These are phyloP conservation scores for Draba incana DNA, from an alignment of 345 rosid genomes.

Conservation along the genomic window DNA sequence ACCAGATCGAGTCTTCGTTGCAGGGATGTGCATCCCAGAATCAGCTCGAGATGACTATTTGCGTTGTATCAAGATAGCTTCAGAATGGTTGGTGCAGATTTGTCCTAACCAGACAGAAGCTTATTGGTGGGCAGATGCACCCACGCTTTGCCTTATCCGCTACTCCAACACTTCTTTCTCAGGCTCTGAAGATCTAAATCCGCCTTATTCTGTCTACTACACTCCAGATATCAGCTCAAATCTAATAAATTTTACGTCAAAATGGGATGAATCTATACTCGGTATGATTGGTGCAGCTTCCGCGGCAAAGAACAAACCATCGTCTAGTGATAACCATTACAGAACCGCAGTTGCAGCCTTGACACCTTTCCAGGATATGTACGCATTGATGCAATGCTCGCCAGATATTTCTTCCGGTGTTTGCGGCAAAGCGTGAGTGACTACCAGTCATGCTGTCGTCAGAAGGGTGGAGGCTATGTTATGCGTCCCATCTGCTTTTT, in stretches of 20 bases:
- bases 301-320: background rate
- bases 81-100: background rate
- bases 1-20: conserved; percentile 29
- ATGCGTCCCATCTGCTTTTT: conserved; percentile 16
- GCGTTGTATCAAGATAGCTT: conserved; percentile 24
- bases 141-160: conserved; percentile 37
- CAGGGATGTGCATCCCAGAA: conserved; percentile 41
- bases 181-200: background rate
- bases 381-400: conserved; percentile 29
- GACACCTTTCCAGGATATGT: background rate
- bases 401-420: conserved; percentile 19
- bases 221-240: background rate
- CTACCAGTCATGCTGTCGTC: conserved; percentile 6
- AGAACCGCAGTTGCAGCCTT: background rate
- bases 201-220: background rate
- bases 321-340: background rate
- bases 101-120: conserved; percentile 41
- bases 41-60: conserved; percentile 24
- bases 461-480: conserved; percentile 21
- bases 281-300: background rate
- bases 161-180: conserved; percentile 41
- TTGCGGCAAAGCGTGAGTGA: background rate
- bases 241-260: background rate
- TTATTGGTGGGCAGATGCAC: background rate
- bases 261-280: background rate